These are phyloP conservation scores for Fusarium sp. DNA, from an alignment of 2,329 filamentous ascomycete species.

Conservation along the genomic window DNA sequence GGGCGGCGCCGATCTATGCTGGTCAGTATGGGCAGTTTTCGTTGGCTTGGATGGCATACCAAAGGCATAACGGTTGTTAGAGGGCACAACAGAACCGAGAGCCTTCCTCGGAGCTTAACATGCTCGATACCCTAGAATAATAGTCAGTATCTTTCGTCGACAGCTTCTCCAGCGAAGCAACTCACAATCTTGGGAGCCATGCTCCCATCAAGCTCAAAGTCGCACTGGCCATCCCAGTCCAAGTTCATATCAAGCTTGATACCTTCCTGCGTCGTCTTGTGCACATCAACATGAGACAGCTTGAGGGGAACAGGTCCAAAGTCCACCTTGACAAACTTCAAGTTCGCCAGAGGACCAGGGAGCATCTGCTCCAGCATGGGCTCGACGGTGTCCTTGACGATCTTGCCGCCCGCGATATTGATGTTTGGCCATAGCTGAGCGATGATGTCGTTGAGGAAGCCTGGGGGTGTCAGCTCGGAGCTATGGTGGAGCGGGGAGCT, in stretches of 20 bases:
- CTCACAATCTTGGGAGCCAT: conserved; percentile 46
- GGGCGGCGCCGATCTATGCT: conserved; percentile 43
- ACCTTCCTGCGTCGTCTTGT: conserved; percentile 39
- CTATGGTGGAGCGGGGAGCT: background rate
- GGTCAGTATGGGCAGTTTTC: background rate
- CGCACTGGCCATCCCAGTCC: conserved; percentile 41
- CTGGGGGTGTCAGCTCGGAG: conserved; percentile 28
- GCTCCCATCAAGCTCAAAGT: conserved; percentile 43
- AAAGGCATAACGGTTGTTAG: conserved; percentile 43
- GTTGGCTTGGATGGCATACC: conserved; percentile 22
- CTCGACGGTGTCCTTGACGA: conserved; percentile 43
- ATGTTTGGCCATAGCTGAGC: conserved; percentile 47
- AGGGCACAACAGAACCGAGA: conserved; percentile 41
- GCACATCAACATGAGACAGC: conserved; percentile 43
- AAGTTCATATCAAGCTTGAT: conserved; percentile 47
- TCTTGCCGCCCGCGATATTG: conserved; percentile 43
- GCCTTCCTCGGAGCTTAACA: conserved; percentile 41
- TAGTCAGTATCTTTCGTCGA: background rate
- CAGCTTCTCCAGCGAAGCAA: background rate
- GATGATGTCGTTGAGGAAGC: conserved; percentile 46
- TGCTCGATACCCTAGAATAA: conserved; percentile 40
- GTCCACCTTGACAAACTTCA: conserved; percentile 43
- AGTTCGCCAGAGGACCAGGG: conserved; percentile 38
- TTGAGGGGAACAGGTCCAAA: conserved; percentile 38
- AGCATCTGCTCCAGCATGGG: conserved; percentile 44